These are phyloP conservation scores for Aspergillus phoenicis DNA, from an alignment of 2,329 filamentous ascomycete species.

Conservation along the genomic window DNA sequence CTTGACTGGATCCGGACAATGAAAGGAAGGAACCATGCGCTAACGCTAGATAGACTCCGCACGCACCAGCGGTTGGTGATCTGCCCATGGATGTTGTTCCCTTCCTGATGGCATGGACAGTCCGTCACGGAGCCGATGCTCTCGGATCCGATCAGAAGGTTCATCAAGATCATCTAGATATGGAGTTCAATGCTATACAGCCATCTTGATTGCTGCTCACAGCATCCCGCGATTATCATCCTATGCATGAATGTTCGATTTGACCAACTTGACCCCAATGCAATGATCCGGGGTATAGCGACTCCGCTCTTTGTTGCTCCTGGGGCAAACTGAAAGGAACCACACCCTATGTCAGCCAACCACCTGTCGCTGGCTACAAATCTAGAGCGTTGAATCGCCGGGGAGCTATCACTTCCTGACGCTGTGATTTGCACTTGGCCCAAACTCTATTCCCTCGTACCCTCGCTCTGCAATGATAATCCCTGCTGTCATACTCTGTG, in stretches of 20 bases:
- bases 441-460: neutral
- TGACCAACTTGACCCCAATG: neutral
- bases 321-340: slow-evolving; percentile 1
- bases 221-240: neutral
- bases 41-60: neutral
- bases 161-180: neutral
- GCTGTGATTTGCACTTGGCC: neutral
- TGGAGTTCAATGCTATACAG: neutral
- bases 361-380: neutral
- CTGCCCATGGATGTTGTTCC: neutral
- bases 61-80: neutral
- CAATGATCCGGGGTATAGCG: neutral
- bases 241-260: neutral
- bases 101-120: too few relatives aligned
- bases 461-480: neutral
- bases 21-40: neutral
- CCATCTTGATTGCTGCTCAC: neutral
- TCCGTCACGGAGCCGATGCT: neutral
- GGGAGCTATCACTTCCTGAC: neutral
- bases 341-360: neutral
- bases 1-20: neutral
- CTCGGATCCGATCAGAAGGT: neutral
- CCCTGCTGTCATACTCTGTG: neutral
- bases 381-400: neutral
- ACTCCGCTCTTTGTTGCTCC: neutral